Conservation (phyloP, 768 basidiomycete genomes). For the Omphalotus guepiniiformis region DNA sequence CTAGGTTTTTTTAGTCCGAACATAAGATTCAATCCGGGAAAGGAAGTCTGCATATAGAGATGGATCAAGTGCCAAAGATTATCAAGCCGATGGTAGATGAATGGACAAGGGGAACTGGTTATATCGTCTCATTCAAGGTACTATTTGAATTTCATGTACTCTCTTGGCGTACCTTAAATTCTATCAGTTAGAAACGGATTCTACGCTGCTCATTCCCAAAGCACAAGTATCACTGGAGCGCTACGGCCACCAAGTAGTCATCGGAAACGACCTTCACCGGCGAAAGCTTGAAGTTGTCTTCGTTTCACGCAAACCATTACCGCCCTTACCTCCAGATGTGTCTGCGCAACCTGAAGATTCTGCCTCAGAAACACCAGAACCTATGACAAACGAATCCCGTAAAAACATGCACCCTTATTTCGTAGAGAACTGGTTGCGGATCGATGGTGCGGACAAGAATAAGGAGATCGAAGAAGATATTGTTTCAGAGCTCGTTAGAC, state of each 20-base stretch:
- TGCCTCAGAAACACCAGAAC: constrained; percentile 4
- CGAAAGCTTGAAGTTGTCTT: constrained; percentile 93
- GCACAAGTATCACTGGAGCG: constrained; percentile 81
- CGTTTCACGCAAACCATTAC: constrained; percentile 66
- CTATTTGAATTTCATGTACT: too few species aligned
- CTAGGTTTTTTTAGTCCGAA: constrained; percentile 57
- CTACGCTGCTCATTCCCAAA: constrained; percentile 80
- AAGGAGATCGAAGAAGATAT: constrained; percentile 96
- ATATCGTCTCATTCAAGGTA: constrained; percentile 97
- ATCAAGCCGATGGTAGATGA: constrained; percentile 90
- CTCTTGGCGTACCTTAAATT: too few species aligned
- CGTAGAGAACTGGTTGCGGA: constrained; percentile 61
- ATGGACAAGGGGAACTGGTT: constrained; percentile 81
- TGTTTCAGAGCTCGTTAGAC: constrained; percentile 63
- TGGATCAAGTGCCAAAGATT: constrained; percentile 99
- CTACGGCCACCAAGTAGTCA: constrained; percentile 96
- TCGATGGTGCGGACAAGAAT: constrained; percentile 38
- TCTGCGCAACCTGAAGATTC: constrained; percentile 15
- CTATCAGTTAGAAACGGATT: constrained; percentile 88
- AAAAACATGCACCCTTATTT: constrained; percentile 31
- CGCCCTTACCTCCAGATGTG: too few species aligned
- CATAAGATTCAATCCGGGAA: constrained; percentile 99
- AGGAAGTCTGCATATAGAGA: constrained; percentile 89
- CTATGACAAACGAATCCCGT: background rate
- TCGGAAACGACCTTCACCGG: constrained; percentile 91